Percentiles rank a stretch among this genome's conserved stretches.
Conservation (phyloP, 2,329 filamentous ascomycete genomes). For the Didymella segeticola region DNA sequence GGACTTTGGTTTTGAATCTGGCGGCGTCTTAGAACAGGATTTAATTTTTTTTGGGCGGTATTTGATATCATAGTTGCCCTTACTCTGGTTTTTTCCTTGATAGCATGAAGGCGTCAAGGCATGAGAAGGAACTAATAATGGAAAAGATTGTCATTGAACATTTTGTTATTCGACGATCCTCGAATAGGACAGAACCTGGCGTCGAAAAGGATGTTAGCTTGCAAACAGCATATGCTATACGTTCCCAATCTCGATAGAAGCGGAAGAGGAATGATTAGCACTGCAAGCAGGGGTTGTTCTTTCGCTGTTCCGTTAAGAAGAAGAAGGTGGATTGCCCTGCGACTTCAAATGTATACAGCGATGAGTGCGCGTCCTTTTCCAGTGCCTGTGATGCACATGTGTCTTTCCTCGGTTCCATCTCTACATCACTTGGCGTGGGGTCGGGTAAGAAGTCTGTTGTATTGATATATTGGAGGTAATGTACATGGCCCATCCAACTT, state of each 20-base stretch:
- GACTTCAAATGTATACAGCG: constrained; percentile 40
- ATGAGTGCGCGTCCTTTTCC: background rate
- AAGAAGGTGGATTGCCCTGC: constrained; percentile 35
- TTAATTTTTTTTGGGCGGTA: background rate
- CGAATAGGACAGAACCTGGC: background rate
- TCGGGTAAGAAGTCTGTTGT: constrained; percentile 1
- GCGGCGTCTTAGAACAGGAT: background rate
- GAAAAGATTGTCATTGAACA: background rate
- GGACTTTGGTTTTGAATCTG: background rate
- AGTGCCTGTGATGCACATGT: background rate
- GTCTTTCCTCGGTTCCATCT: background rate
- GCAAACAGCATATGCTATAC: constrained; percentile 11
- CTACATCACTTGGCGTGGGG: constrained; percentile 1
- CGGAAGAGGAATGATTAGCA: constrained; percentile 49
- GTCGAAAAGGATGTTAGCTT: background rate
- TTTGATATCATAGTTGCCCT: background rate
- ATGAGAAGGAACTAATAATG: background rate
- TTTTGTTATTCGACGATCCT: background rate
- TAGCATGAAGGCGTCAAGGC: background rate
- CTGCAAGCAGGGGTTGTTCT: constrained; percentile 37
- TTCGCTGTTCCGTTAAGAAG: constrained; percentile 47
- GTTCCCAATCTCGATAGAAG: constrained; percentile 20
- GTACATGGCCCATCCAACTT: constrained; percentile 15
- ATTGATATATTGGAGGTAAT: constrained; percentile 15
- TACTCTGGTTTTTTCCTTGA: background rate